phyloP scores from a whole-genome alignment of 257 asterid species.

The Nicotiana attenuata region DNA sequence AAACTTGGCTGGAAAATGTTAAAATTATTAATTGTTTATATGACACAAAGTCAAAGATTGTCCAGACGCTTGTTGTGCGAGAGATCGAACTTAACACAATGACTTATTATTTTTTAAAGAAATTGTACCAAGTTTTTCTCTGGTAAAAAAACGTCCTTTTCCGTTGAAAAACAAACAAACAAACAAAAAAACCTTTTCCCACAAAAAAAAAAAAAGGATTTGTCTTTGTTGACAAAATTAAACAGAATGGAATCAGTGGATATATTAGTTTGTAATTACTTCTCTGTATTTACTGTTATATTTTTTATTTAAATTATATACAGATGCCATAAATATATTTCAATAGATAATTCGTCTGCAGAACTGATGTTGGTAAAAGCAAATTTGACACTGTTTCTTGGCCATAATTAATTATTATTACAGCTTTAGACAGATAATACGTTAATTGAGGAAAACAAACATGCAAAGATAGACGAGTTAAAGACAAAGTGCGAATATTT shows the following conservation, averaged over 20 bases:
- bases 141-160: background rate
- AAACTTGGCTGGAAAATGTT: background rate
- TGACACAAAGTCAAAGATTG: background rate
- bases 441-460: conserved; percentile 16
- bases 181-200: background rate
- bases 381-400: background rate
- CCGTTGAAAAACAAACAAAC: too few relatives aligned
- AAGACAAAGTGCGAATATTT: background rate
- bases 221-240: background rate
- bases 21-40: too few relatives aligned
- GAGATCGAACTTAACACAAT: background rate
- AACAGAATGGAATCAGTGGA: background rate
- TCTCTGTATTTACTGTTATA: background rate
- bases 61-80: background rate
- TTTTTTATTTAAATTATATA: background rate
- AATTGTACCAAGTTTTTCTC: background rate
- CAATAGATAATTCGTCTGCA: too few relatives aligned
- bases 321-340: too few relatives aligned
- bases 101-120: too few relatives aligned
- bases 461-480: background rate
- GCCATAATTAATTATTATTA: background rate
- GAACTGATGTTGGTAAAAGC: background rate
- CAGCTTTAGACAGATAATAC: conserved; percentile 8
- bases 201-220: background rate
- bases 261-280: background rate